Conservation (phyloP, 2,329 filamentous ascomycete species). For the Colletotrichum agaves region DNA sequence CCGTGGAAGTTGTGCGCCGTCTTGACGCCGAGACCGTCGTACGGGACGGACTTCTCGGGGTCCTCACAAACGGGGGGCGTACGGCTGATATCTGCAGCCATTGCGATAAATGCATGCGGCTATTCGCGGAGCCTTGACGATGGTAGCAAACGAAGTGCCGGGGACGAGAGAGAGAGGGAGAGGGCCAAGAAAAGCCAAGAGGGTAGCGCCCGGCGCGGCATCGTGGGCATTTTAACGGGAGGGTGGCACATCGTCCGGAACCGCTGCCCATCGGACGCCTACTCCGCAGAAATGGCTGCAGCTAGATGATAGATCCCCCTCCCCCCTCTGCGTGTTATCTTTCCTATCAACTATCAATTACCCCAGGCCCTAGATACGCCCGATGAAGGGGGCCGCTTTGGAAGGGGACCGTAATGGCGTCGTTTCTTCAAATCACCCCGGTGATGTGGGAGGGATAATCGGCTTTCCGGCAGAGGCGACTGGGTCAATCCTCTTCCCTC, state of each 20-base stretch:
- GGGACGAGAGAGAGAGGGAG: not conserved
- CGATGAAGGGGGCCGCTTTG: not conserved
- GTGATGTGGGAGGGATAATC: not conserved
- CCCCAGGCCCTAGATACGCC: not conserved
- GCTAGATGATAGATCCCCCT: not conserved
- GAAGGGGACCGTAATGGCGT: not conserved
- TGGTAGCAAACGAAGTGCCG: not conserved
- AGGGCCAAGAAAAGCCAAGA: constrained; percentile 27
- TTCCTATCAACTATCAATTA: constrained; percentile 22
- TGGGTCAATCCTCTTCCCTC: not conserved
- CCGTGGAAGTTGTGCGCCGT: constrained; percentile 25
- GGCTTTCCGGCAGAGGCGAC: not conserved
- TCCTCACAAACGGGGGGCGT: constrained; percentile 14
- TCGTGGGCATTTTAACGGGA: constrained; percentile 12
- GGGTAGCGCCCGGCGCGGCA: constrained; percentile 35
- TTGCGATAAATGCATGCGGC: not conserved
- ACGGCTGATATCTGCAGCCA: constrained; percentile 26
- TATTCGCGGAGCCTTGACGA: not conserved
- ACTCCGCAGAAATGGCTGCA: not conserved
- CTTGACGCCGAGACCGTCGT: not conserved
- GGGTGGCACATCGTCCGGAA: not conserved
- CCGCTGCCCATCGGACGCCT: constrained; percentile 1
- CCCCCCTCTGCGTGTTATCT: constrained; percentile 8
- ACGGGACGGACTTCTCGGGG: constrained; percentile 12
- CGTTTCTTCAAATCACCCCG: not conserved